phyloP scores from a whole-genome alignment of 2,329 filamentous ascomycete species.

The Colletotrichum phormii region DNA sequence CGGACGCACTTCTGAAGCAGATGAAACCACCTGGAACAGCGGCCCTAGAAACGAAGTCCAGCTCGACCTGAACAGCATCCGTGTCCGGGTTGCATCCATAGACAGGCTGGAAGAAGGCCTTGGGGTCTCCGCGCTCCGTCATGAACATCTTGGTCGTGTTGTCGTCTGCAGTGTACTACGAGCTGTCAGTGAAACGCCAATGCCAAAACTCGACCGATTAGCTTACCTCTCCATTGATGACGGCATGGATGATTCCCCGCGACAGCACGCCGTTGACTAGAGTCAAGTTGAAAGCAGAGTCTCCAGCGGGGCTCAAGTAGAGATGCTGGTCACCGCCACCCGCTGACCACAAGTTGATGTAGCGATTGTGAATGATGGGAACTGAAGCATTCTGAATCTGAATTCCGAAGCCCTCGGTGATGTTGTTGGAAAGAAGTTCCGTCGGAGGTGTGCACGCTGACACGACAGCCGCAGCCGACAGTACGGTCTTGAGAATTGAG shows the following conservation, averaged over 20 bases:
- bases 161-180: slow-evolving; percentile 53
- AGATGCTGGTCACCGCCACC: slow-evolving; percentile 54
- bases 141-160: slow-evolving; percentile 62
- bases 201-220: not conserved
- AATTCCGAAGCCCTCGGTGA: slow-evolving; percentile 49
- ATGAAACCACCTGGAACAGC: slow-evolving; percentile 49
- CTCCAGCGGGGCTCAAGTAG: slow-evolving; percentile 52
- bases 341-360: slow-evolving; percentile 49
- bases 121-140: slow-evolving; percentile 56
- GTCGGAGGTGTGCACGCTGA: slow-evolving; percentile 47
- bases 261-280: slow-evolving; percentile 52
- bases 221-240: slow-evolving; percentile 58
- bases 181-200: not conserved
- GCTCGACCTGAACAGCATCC: slow-evolving; percentile 51
- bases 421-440: slow-evolving; percentile 44
- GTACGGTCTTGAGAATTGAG: not conserved
- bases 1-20: slow-evolving; percentile 52
- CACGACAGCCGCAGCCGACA: slow-evolving; percentile 40
- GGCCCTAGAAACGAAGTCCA: slow-evolving; percentile 48
- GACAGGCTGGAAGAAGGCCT: slow-evolving; percentile 52
- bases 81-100: slow-evolving; percentile 56
- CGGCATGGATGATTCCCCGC: slow-evolving; percentile 46
- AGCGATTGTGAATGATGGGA: slow-evolving; percentile 50
- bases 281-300: slow-evolving; percentile 49
- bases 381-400: slow-evolving; percentile 51